Evolutionary conservation across 83 land plant genomes (phyloP).

Genomic region (Larix sibirica): DNA sequence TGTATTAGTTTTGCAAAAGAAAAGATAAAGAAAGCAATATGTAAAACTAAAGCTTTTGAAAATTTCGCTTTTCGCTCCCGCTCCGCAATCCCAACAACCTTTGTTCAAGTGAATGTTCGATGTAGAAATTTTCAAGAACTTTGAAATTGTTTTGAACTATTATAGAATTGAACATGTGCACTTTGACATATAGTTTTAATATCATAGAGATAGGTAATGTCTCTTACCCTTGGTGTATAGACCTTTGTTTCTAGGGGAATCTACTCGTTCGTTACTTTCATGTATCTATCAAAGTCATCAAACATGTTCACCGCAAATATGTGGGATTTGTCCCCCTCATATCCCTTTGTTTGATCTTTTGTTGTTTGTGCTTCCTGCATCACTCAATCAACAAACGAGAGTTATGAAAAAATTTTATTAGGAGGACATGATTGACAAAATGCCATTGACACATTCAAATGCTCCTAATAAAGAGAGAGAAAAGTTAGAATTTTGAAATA

Average conservation of each 20-base stretch:
- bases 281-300: constrained; percentile 87
- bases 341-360: constrained; percentile 83
- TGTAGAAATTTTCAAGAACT: neutral
- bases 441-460: too few relatives aligned
- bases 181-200: neutral
- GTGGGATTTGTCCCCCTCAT: constrained; percentile 87
- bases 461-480: too few relatives aligned
- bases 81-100: too few relatives aligned
- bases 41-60: too few relatives aligned
- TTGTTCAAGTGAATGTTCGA: neutral
- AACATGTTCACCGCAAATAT: constrained; percentile 88
- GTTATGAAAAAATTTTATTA: neutral
- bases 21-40: too few relatives aligned
- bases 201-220: neutral
- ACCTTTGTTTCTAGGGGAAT: constrained; percentile 75
- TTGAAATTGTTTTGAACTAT: neutral
- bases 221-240: constrained; percentile 63
- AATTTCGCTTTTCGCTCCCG: too few relatives aligned
- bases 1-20: too few relatives aligned
- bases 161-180: neutral
- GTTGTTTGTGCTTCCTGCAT: constrained; percentile 92
- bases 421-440: neutral
- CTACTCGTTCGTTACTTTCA: constrained; percentile 91
- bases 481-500: too few relatives aligned
- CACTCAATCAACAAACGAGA: neutral